Base-by-base conservation (phyloP, 2,329 filamentous ascomycete species). In the Aspergillus proliferans region DNA sequence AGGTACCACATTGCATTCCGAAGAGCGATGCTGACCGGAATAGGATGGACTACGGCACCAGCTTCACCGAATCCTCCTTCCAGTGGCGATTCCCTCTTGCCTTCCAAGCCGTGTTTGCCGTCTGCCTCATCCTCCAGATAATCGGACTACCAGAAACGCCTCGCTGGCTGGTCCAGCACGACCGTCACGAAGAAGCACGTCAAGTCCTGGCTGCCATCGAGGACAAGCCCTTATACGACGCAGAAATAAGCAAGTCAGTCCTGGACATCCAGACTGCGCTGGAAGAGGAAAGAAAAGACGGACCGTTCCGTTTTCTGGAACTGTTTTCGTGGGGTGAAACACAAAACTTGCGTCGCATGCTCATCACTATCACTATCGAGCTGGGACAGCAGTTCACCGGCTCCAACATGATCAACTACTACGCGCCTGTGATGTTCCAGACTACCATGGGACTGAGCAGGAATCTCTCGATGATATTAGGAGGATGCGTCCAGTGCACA, bases 381-480 rank as follows among this genome's bases (percentile, higher is more conserved):
- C 52, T 70, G 6, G 61, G 63, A 6, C 68, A 71, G 41, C 67
- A 70, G 28, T 67, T 68, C 19, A 67, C 65, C 3, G 67, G 67
- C 0, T 64, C 58, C 0, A 69, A 69, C 43, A 64, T 71, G 60
- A 69, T 71, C n/a, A 70, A 67, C 15, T 70, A 69, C 51, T 75
- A 75, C 40, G 64, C 67, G 0, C 67, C 72, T 0, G 58, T 67
- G 0, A 66, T 75, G 18, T 71, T 70, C 43, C 58, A 71, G 40
- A 53, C 65, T 1, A 66, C 63, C 8, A 71, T 75, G 65, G 54
- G 62, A 2, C 52, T 76, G 3, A 61, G 62, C 10, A 69, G 74
- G 1, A 71, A 77, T n/a, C 62, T 81, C 30, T 76, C 77, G 28
- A 63, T 81, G 36, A 71, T 82, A 4, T 65, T 82, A 1, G 77